A percentile compares a stretch with the other conserved stretches of the same genome.
Conservation (phyloP, 2,329 filamentous ascomycete genomes). For the Aureobasidium sp. region DNA sequence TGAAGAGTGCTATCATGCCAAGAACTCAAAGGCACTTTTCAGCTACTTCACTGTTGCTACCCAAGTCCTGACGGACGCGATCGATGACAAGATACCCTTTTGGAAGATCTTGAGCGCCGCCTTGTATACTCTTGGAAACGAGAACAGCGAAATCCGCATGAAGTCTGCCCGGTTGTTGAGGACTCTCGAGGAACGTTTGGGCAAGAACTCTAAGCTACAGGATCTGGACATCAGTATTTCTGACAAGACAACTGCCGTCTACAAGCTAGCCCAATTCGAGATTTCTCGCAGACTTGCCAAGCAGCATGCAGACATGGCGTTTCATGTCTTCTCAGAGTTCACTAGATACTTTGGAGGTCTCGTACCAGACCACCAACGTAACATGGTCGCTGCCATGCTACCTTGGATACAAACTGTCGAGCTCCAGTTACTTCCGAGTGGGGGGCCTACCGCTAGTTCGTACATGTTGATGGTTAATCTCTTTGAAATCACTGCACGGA, state of each 20-base stretch:
- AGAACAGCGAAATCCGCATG: conserved; percentile 78
- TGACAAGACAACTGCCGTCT: conserved; percentile 96
- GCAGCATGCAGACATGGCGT: conserved; percentile 80
- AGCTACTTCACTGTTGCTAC: conserved; percentile 94
- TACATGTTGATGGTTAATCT: conserved; percentile 93
- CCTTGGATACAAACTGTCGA: conserved; percentile 96
- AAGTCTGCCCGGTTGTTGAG: conserved; percentile 77
- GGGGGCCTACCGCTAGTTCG: conserved; percentile 79
- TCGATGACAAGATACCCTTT: conserved; percentile 75
- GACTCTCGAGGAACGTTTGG: conserved; percentile 71
- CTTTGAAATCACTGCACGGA: conserved; percentile 92
- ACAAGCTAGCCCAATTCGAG: conserved; percentile 94
- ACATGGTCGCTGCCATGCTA: conserved; percentile 86
- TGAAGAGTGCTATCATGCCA: conserved; percentile 77
- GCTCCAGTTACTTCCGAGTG: conserved; percentile 82
- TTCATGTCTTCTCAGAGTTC: conserved; percentile 93
- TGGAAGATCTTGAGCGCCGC: conserved; percentile 87
- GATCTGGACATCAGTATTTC: conserved; percentile 98
- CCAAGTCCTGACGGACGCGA: conserved; percentile 66
- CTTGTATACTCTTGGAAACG: conserved; percentile 85
- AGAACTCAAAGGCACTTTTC: conserved; percentile 72
- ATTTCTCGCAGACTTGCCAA: conserved; percentile 84
- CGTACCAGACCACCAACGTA: conserved; percentile 73
- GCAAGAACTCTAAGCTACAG: conserved; percentile 81
- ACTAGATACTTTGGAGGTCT: conserved; percentile 87